Evolutionary conservation across 1,284 basidiomycete genomes (phyloP).

Genomic region (Microbotryum violaceum): DNA sequence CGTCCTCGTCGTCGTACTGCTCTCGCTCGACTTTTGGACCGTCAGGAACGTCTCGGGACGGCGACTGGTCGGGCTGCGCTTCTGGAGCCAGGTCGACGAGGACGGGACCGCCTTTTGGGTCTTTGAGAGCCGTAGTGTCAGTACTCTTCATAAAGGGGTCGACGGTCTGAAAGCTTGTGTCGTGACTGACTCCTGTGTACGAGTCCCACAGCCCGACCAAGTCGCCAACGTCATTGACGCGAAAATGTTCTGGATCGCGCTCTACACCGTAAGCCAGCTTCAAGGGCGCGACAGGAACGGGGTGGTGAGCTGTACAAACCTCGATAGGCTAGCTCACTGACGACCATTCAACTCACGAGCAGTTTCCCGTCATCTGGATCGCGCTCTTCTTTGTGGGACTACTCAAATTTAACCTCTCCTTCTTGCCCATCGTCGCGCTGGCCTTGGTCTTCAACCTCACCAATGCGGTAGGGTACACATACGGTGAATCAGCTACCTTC

Average conservation of each 20-base stretch:
- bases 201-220: conserved; percentile 60
- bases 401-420: conserved; percentile 55
- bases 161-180: not conserved
- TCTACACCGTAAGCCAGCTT: conserved; percentile 21
- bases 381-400: conserved; percentile 77
- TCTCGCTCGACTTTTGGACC: conserved; percentile 96
- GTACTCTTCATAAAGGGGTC: not conserved
- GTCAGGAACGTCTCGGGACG: conserved; percentile 88
- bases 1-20: conserved; percentile 77
- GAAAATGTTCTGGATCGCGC: conserved; percentile 47
- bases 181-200: not conserved
- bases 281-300: not conserved
- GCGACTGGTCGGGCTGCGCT: conserved; percentile 80
- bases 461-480: conserved; percentile 86
- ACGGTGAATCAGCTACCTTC: conserved; percentile 43
- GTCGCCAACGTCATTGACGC: conserved; percentile 85
- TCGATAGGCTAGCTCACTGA: conserved; percentile 6
- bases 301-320: conserved; percentile 42
- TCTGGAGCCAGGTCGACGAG: conserved; percentile 96
- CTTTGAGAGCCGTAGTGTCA: conserved; percentile 56
- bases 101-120: conserved; percentile 95
- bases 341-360: not conserved
- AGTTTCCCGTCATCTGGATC: conserved; percentile 80
- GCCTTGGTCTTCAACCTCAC: conserved; percentile 49
- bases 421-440: conserved; percentile 35